Percentiles rank a stretch among this genome's conserved stretches.
phyloP scores from a whole-genome alignment of 257 asterid species.

The Jacaranda copaia region DNA sequence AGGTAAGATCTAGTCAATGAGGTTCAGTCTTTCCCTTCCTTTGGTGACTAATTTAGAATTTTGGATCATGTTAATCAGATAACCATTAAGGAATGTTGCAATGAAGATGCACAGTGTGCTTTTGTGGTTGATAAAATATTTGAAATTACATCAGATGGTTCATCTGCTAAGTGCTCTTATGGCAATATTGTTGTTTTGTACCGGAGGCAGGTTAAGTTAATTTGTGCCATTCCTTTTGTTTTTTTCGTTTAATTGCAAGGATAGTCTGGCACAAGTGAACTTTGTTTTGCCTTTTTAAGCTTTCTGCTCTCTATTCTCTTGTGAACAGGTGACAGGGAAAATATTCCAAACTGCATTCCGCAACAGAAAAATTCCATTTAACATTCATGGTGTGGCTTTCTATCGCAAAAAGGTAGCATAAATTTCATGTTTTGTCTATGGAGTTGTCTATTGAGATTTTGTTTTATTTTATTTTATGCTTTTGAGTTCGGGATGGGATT shows the following conservation, averaged over 20 bases:
- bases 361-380: constrained; percentile 87
- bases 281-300: constrained; percentile 7
- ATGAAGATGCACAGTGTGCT: constrained; percentile 91
- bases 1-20: constrained; percentile 54
- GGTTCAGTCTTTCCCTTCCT: constrained; percentile 12
- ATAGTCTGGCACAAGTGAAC: constrained; percentile 27
- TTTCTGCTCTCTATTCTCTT: constrained; percentile 29
- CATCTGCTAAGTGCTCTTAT: constrained; percentile 67
- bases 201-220: constrained; percentile 90
- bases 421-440: constrained; percentile 18
- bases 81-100: constrained; percentile 85
- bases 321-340: constrained; percentile 86
- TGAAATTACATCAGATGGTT: constrained; percentile 73
- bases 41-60: constrained; percentile 30
- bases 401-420: constrained; percentile 87
- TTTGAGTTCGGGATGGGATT: neutral
- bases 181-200: constrained; percentile 83
- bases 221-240: constrained; percentile 13
- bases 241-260: constrained; percentile 32
- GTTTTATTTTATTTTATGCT: neutral
- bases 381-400: constrained; percentile 97
- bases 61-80: constrained; percentile 57
- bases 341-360: constrained; percentile 90
- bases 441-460: constrained; percentile 10
- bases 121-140: constrained; percentile 92